phyloP scores from a whole-genome alignment of 2,329 filamentous ascomycete species.

The Myriosclerotinia duriaeana region DNA sequence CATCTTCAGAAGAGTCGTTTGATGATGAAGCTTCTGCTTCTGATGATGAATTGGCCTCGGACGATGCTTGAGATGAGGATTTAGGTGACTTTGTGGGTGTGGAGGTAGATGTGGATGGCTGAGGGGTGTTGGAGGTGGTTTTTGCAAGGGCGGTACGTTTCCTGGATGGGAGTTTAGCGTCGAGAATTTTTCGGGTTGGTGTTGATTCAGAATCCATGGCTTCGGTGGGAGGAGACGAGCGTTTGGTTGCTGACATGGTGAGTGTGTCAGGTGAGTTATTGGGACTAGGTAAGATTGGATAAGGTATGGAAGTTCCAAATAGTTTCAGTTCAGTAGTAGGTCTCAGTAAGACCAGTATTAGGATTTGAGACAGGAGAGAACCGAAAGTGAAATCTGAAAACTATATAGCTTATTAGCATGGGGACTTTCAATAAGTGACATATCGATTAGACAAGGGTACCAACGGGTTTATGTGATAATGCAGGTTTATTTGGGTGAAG shows the following conservation, averaged over 20 bases:
- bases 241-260: conserved; percentile 19
- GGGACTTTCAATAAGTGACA: conserved; percentile 5
- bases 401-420: conserved; percentile 5
- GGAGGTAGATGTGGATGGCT: conserved; percentile 1
- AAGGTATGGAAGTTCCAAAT: neutral
- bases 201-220: conserved; percentile 8
- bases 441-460: conserved; percentile 10
- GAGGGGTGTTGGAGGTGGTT: neutral
- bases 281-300: neutral
- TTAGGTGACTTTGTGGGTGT: neutral
- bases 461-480: neutral
- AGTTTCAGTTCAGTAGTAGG: neutral
- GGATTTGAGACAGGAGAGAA: neutral
- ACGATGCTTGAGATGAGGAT: conserved; percentile 3
- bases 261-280: conserved; percentile 2
- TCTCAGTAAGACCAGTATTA: neutral
- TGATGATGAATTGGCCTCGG: conserved; percentile 5
- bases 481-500: neutral
- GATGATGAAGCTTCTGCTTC: neutral
- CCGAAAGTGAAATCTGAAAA: neutral
- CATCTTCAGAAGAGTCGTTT: neutral
- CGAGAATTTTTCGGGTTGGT: neutral
- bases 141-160: conserved; percentile 14
- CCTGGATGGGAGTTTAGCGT: conserved; percentile 11
- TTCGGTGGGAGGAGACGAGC: conserved; percentile 9